Conservation (phyloP, 106 monocot genomes). For the Dendrobium nobile region DNA sequence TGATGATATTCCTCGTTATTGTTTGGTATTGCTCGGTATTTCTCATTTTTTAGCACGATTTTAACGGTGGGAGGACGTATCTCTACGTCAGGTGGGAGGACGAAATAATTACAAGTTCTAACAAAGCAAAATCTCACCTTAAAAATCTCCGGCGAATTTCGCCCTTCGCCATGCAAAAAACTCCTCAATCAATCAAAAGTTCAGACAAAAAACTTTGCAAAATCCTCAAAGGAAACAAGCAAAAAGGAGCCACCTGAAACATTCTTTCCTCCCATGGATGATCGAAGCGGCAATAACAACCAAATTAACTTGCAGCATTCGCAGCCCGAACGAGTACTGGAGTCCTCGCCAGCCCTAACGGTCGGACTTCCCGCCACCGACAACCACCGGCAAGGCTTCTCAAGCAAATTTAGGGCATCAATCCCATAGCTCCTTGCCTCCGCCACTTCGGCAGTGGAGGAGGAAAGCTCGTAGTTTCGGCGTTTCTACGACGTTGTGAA, state of each 20-base stretch:
- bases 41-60: too few relatives aligned
- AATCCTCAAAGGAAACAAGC: not conserved
- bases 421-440: not conserved
- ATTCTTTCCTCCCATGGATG: slow-evolving; percentile 14
- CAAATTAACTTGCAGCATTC: slow-evolving; percentile 16
- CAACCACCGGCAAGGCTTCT: not conserved
- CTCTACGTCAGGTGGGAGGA: too few relatives aligned
- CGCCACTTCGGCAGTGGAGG: not conserved
- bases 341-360: not conserved
- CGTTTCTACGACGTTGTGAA: not conserved
- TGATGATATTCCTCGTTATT: too few relatives aligned
- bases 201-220: not conserved
- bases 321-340: slow-evolving; percentile 9
- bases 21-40: too few relatives aligned
- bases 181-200: not conserved
- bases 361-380: not conserved
- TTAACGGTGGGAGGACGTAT: too few relatives aligned
- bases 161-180: not conserved
- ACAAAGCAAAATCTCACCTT: not conserved
- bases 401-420: not conserved
- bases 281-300: slow-evolving; percentile 27
- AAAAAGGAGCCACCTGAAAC: not conserved
- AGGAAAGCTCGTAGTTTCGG: not conserved
- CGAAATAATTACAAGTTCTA: too few relatives aligned
- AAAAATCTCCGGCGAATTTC: not conserved